Base-by-base conservation (phyloP, 2,329 filamentous ascomycete genomes). In the Rutstroemia sydowiana region DNA sequence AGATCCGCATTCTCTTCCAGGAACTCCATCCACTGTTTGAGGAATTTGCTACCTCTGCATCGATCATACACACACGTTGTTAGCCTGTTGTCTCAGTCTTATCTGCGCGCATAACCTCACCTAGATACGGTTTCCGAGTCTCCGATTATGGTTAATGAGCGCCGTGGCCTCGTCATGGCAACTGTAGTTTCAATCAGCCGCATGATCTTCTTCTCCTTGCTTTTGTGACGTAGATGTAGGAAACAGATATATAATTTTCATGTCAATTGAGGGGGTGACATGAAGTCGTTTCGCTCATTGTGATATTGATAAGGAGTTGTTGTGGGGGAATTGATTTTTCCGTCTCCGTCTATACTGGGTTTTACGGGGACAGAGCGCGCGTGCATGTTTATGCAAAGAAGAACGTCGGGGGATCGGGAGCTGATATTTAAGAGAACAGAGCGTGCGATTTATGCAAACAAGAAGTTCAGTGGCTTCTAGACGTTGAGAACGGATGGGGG, bases 151-250 rank as follows among this genome's bases (percentile, higher is more conserved):
- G 88, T 93, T 40, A 98, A 75, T 65, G 93, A 92, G 61, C 93
- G 81, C 72, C 87, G 92, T 5, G 93, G 89, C 59, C 93, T 82
- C 56, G 93, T 98, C 91, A 98, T 97, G 48, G 93, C 92, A 61
- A 97, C 91, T 95, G 30, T n/a, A n/a, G 14, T 45, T 45, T 36
- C 14, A 9, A 21, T 51, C 32, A 51, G 48, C n/a, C 44, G 62
- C 49, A 55, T 56, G 47, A 42, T 34, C 49, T 21, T 39, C 54
- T 53, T 57, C 54, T 53, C 43, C 41, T 45, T 46, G 16, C 18
- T 30, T 47, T 23, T 23, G 45, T 7, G n/a, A n/a, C n/a, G n/a
- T n/a, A n/a, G n/a, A 37, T 45, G 46, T 40, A 32, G 31, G 43
- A 36, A 20, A 18, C 31, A 28, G 13, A 20, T 18, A 34, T 37